These are phyloP conservation scores for Linum lewisii DNA, from an alignment of 345 rosid genomes.

Conservation along the genomic window DNA sequence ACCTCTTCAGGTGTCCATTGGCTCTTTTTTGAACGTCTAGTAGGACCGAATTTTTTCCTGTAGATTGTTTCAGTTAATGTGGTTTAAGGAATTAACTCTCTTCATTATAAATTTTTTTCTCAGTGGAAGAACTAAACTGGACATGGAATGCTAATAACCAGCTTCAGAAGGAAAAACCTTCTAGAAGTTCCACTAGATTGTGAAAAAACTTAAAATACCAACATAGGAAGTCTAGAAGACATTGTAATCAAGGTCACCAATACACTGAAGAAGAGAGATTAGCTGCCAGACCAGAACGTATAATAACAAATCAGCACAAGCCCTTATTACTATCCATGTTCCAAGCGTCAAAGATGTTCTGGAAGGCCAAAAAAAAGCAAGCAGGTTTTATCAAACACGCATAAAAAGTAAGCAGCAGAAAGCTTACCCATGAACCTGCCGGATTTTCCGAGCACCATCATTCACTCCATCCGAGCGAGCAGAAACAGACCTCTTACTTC, in stretches of 20 bases:
- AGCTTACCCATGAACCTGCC: conserved; percentile 65
- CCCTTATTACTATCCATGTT: neutral
- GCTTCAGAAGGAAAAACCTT: neutral
- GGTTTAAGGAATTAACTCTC: neutral
- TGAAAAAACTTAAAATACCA: too few relatives aligned
- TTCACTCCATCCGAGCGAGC: conserved; percentile 47
- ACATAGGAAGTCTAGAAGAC: too few relatives aligned
- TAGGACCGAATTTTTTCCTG: conserved; percentile 93
- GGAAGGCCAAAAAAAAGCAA: neutral
- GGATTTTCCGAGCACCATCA: conserved; percentile 39
- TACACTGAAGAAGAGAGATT: too few relatives aligned
- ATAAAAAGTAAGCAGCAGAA: neutral
- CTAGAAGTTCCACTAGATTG: too few relatives aligned
- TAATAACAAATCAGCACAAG: neutral
- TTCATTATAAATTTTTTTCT: neutral
- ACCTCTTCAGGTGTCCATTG: conserved; percentile 99
- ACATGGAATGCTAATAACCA: neutral
- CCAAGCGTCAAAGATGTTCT: neutral
- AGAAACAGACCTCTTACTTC: conserved; percentile 48
- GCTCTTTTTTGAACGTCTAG: conserved; percentile 94
- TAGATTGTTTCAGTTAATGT: conserved; percentile 1
- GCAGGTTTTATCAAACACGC: neutral
- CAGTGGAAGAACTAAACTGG: neutral
- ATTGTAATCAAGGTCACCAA: too few relatives aligned
- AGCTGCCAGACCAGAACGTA: too few relatives aligned